Conservation (phyloP, 176 grass and related monocot species). For the Carex pumila region DNA sequence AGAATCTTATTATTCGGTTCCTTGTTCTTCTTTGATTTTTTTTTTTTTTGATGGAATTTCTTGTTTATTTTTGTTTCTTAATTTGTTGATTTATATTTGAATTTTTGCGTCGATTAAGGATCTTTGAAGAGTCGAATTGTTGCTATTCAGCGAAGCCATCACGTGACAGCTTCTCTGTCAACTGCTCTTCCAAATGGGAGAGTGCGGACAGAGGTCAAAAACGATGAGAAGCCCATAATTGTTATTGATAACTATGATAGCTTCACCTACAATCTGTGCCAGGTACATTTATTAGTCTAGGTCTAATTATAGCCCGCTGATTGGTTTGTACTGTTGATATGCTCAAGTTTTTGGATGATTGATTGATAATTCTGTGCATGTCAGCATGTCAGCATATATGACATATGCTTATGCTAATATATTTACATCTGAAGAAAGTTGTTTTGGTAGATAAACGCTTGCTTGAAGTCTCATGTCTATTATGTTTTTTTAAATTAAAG, state of each 20-base stretch:
- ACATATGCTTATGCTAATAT: neutral
- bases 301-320: neutral
- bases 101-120: neutral
- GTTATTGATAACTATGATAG: constrained; percentile 98
- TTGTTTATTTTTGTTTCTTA: too few species aligned
- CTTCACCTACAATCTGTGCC: constrained; percentile 95
- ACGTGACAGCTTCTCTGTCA: neutral
- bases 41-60: too few species aligned
- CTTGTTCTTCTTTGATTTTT: neutral
- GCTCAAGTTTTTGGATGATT: neutral
- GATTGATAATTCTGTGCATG: neutral
- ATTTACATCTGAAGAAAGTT: neutral
- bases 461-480: neutral
- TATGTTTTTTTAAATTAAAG: neutral
- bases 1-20: neutral
- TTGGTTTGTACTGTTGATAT: neutral
- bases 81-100: neutral
- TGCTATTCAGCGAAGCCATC: neutral
- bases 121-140: neutral
- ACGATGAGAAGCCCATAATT: constrained; percentile 57
- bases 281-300: constrained; percentile 40
- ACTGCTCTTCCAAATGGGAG: neutral
- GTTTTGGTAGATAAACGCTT: neutral
- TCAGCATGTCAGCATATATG: neutral
- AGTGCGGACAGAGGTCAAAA: neutral